Percentiles rank a stretch among this genome's conserved stretches.
phyloP scores from a whole-genome alignment of 2,329 filamentous ascomycete species.

The Chaetothyriales sp. region DNA sequence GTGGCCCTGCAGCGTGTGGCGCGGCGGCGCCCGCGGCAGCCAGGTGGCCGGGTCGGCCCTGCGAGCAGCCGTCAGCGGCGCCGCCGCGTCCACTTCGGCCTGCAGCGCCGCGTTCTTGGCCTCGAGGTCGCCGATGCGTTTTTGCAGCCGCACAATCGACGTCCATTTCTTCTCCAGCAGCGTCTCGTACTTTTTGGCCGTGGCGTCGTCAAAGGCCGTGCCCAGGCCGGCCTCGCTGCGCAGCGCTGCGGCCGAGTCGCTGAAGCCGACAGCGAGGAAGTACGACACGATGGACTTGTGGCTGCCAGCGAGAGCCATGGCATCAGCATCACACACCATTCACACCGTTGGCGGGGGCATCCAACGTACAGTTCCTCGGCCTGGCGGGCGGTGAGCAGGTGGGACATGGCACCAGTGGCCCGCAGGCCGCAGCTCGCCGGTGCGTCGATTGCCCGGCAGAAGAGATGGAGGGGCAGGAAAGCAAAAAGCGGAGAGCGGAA shows the following conservation, averaged over 20 bases:
- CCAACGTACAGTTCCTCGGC: slow-evolving; percentile 70
- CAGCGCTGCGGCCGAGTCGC: slow-evolving; percentile 55
- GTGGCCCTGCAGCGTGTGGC: slow-evolving; percentile 73
- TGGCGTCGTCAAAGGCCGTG: slow-evolving; percentile 62
- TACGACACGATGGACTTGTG: slow-evolving; percentile 93
- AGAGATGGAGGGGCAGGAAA: neutral
- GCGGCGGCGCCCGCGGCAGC: slow-evolving; percentile 70
- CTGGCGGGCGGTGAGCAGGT: slow-evolving; percentile 63
- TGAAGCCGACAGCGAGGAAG: slow-evolving; percentile 58
- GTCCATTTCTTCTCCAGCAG: slow-evolving; percentile 98
- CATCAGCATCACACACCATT: neutral
- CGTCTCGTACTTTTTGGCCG: slow-evolving; percentile 86
- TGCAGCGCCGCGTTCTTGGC: slow-evolving; percentile 59
- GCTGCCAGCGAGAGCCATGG: slow-evolving; percentile 34
- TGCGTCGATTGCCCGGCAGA: too few relatives aligned
- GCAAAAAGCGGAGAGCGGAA: too few relatives aligned
- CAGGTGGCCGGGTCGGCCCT: slow-evolving; percentile 73
- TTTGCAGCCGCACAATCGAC: slow-evolving; percentile 82
- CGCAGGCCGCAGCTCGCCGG: neutral
- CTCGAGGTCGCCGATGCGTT: slow-evolving; percentile 96
- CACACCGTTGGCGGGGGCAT: neutral
- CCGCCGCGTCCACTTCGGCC: slow-evolving; percentile 70
- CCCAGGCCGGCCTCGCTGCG: slow-evolving; percentile 64
- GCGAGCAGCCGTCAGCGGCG: slow-evolving; percentile 61
- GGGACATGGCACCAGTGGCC: slow-evolving; percentile 44